phyloP scores from a whole-genome alignment of 1,139 yeast species.

The Candida sp. region DNA sequence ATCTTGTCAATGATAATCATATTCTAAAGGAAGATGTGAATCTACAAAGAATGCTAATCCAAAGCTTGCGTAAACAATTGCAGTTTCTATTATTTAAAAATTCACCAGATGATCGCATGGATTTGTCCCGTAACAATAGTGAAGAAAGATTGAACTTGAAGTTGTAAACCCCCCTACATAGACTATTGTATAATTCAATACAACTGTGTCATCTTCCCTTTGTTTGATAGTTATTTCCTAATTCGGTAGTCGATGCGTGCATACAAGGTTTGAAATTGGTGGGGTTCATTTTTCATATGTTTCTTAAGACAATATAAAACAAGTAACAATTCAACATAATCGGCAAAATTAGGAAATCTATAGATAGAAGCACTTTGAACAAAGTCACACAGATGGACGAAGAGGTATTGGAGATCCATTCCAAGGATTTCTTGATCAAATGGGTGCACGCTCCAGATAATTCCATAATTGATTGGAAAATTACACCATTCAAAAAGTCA shows the following conservation, averaged over 20 bases:
- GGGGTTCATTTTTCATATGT: not conserved
- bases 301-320: not conserved
- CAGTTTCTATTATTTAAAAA: constrained; percentile 47
- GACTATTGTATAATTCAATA: too few species aligned
- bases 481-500: constrained; percentile 82
- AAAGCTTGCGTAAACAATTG: constrained; percentile 48
- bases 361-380: constrained; percentile 6
- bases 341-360: constrained; percentile 3
- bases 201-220: too few species aligned
- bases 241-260: not conserved
- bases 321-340: not conserved
- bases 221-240: not conserved
- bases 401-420: constrained; percentile 85
- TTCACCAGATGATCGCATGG: constrained; percentile 6
- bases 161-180: too few species aligned
- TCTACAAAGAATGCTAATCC: constrained; percentile 42
- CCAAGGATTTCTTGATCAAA: constrained; percentile 83
- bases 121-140: constrained; percentile 6
- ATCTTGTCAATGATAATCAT: constrained; percentile 40
- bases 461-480: constrained; percentile 70
- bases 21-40: constrained; percentile 49
- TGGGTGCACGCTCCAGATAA: constrained; percentile 82
- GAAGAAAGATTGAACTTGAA: constrained; percentile 36
- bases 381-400: constrained; percentile 1
- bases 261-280: not conserved